phyloP scores from a whole-genome alignment of 495 filamentous ascomycete genomes.

The Hypomontagnella monticulosa region DNA sequence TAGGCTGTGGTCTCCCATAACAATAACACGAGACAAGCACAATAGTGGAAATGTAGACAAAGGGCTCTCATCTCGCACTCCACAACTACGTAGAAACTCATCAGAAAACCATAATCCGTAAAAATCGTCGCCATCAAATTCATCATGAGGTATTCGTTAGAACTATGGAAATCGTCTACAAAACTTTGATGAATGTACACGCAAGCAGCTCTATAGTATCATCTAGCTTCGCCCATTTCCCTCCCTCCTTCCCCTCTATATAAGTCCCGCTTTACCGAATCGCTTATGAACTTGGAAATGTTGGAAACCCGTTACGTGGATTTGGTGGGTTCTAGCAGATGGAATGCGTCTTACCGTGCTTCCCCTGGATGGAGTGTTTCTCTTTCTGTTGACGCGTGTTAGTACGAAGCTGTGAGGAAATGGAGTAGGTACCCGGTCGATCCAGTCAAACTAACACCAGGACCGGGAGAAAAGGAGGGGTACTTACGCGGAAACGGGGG shows the following conservation, averaged over 20 bases:
- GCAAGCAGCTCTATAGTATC: constrained; percentile 9
- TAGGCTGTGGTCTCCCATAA: no score
- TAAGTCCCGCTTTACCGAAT: background rate
- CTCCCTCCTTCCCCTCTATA: no score
- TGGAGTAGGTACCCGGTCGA: background rate
- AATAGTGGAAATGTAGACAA: no score
- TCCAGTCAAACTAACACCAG: constrained; percentile 10
- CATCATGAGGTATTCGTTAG: constrained; percentile 3
- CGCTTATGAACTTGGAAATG: background rate
- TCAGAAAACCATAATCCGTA: no score
- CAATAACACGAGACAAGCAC: no score
- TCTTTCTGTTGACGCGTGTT: constrained; percentile 61
- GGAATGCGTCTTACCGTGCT: constrained; percentile 86
- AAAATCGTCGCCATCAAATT: no score
- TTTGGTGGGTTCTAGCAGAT: constrained; percentile 66
- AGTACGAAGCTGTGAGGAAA: background rate
- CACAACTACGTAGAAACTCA: no score
- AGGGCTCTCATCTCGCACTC: no score
- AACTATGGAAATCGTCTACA: constrained; percentile 1
- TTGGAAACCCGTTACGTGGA: no score
- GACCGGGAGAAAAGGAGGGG: background rate
- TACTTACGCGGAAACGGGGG: constrained; percentile 64
- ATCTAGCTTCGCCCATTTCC: constrained; percentile 4
- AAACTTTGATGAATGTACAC: background rate
- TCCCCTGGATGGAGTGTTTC: constrained; percentile 85